Percentiles rank a stretch among this genome's conserved stretches.
These are phyloP conservation scores for Entomortierella lignicola DNA, from an alignment of 192 early-diverging fungal genomes.

Conservation along the genomic window DNA sequence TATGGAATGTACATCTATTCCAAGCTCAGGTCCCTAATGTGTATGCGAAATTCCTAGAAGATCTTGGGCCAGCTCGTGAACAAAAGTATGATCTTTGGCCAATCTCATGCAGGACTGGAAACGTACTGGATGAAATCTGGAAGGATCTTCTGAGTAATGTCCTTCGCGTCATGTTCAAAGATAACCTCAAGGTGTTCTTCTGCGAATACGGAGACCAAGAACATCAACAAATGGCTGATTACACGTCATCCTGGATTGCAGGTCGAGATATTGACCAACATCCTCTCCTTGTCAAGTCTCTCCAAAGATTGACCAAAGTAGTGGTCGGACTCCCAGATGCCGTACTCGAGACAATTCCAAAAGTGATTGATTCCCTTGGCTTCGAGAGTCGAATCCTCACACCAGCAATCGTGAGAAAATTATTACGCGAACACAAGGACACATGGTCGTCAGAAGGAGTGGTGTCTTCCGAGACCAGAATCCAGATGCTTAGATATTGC, in stretches of 20 bases:
- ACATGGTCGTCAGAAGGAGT: background rate
- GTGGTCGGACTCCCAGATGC: constrained; percentile 15
- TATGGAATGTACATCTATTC: constrained; percentile 49
- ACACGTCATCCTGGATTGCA: constrained; percentile 1
- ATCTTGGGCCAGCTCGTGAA: constrained; percentile 14
- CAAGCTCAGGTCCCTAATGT: constrained; percentile 11
- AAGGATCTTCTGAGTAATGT: background rate
- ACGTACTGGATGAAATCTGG: constrained; percentile 19
- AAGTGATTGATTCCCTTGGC: background rate
- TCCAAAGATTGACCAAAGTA: constrained; percentile 1
- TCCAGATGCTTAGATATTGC: constrained; percentile 24
- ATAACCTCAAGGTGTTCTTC: constrained; percentile 19
- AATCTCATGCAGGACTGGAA: background rate
- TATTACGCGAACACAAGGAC: constrained; percentile 4
- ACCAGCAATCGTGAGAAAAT: constrained; percentile 1
- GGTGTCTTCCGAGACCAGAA: background rate
- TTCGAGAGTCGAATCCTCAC: constrained; percentile 17
- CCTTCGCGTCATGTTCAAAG: background rate
- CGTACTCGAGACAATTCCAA: background rate
- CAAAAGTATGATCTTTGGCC: constrained; percentile 29
- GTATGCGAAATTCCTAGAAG: constrained; percentile 26
- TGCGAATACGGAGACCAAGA: background rate
- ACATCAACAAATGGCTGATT: background rate
- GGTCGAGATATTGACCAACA: constrained; percentile 5
- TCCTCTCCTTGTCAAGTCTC: constrained; percentile 1